phyloP scores from a whole-genome alignment of 805 yeast species.

The Lipomyces lipofer region DNA sequence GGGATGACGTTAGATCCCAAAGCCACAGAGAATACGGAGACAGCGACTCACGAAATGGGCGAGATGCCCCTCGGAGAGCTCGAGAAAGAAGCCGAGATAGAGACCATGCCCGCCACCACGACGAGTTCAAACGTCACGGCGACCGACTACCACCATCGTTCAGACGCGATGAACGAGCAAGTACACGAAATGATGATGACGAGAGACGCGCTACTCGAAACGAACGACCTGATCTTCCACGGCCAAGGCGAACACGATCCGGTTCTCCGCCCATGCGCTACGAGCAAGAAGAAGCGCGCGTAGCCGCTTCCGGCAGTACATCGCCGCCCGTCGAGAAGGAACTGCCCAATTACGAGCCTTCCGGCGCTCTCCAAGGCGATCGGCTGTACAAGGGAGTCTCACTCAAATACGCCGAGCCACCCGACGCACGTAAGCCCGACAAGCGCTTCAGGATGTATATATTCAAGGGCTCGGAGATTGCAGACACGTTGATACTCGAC shows the following conservation, averaged over 20 bases:
- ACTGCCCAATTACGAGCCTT: conserved; percentile 23
- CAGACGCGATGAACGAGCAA: not conserved
- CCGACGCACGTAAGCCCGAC: conserved; percentile 28
- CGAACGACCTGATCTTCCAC: not conserved
- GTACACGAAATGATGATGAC: not conserved
- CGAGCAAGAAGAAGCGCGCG: conserved; percentile 7
- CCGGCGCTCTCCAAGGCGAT: conserved; percentile 30
- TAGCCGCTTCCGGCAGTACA: not conserved
- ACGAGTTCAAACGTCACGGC: too few species aligned
- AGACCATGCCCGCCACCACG: too few species aligned
- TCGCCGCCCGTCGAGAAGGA: conserved; percentile 15
- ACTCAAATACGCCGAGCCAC: conserved; percentile 32
- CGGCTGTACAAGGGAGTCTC: conserved; percentile 26
- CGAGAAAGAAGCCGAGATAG: too few species aligned
- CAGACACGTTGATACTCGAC: conserved; percentile 23
- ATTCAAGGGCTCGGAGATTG: conserved; percentile 29
- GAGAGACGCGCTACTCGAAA: not conserved
- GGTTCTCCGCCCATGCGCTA: conserved; percentile 6
- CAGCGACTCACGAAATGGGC: not conserved
- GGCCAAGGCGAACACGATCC: not conserved
- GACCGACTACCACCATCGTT: not conserved
- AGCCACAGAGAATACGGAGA: not conserved
- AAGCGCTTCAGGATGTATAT: conserved; percentile 26
- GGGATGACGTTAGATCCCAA: not conserved
- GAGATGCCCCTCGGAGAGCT: not conserved